These are phyloP conservation scores for Fistulinella cinereoalba DNA, from an alignment of 1,284 basidiomycete genomes.

Conservation along the genomic window DNA sequence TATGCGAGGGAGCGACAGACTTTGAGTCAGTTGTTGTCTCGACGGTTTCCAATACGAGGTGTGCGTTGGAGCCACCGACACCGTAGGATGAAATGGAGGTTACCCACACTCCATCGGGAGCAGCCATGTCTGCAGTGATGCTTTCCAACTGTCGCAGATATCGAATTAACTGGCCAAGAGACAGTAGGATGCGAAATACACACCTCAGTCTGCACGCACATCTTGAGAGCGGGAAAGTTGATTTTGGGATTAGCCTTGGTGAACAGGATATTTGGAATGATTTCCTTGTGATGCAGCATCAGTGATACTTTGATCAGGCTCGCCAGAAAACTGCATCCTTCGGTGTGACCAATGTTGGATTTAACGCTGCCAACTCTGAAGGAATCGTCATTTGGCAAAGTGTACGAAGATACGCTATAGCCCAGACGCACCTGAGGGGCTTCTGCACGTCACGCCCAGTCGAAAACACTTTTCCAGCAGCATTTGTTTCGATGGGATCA, in stretches of 20 bases:
- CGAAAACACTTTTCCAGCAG: constrained; percentile 40
- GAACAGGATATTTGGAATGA: constrained; percentile 30
- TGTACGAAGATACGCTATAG: neutral
- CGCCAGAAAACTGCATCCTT: constrained; percentile 31
- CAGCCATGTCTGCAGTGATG: constrained; percentile 23
- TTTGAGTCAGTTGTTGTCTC: constrained; percentile 7
- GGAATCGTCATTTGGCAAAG: neutral
- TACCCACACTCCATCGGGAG: constrained; percentile 25
- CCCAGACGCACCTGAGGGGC: constrained; percentile 17
- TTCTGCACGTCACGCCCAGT: constrained; percentile 20
- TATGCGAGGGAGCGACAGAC: neutral
- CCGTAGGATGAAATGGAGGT: constrained; percentile 30
- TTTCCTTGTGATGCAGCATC: constrained; percentile 29
- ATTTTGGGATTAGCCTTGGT: constrained; percentile 27
- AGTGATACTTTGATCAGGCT: constrained; percentile 30
- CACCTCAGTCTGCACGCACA: constrained; percentile 27
- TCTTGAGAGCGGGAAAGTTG: constrained; percentile 21
- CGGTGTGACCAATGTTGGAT: constrained; percentile 31
- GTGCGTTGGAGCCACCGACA: constrained; percentile 30
- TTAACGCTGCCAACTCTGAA: constrained; percentile 33
- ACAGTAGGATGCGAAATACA: neutral
- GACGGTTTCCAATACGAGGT: constrained; percentile 24
- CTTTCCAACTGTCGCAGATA: constrained; percentile 17
- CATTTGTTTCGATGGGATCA: constrained; percentile 51
- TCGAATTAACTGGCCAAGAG: constrained; percentile 1